Percentiles rank a stretch among this genome's conserved stretches.
phyloP scores from a whole-genome alignment of 768 basidiomycete species.

The Pulveroboletus ravenelii region DNA sequence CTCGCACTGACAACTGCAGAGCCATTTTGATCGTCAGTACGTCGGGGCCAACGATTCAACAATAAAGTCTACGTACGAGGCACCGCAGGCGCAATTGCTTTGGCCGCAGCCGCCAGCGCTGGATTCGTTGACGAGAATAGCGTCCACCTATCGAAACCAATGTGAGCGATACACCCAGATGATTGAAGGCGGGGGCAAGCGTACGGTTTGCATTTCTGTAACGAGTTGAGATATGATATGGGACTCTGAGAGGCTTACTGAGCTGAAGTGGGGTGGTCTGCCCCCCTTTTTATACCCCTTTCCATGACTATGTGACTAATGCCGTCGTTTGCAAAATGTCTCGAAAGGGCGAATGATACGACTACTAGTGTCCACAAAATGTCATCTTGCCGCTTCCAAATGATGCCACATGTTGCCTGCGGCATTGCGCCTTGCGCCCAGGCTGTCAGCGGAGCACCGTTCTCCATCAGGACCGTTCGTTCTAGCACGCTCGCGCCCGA shows the following conservation, averaged over 20 bases:
- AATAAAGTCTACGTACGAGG: neutral
- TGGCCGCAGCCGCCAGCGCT: slow-evolving; percentile 5
- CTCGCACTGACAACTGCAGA: slow-evolving; percentile 16
- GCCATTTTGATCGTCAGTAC: neutral
- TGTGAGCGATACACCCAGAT: neutral
- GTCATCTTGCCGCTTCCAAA: neutral
- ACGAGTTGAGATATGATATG: neutral
- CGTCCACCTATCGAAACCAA: slow-evolving; percentile 2
- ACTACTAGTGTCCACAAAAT: neutral
- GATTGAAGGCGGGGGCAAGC: neutral
- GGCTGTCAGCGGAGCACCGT: no score
- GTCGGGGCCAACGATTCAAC: neutral
- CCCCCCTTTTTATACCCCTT: slow-evolving; percentile 8
- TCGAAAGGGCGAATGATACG: no score
- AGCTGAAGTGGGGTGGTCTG: no score
- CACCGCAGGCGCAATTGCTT: slow-evolving; percentile 6
- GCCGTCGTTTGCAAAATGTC: neutral
- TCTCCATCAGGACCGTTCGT: no score
- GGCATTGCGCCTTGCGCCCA: neutral
- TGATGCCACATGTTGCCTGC: neutral
- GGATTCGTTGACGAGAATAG: slow-evolving; percentile 13
- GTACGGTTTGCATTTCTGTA: slow-evolving; percentile 15
- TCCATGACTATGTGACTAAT: no score
- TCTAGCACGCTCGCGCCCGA: no score
- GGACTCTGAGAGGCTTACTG: neutral